phyloP scores from a whole-genome alignment of 805 yeast species.

The Ogataea pilisensis region DNA sequence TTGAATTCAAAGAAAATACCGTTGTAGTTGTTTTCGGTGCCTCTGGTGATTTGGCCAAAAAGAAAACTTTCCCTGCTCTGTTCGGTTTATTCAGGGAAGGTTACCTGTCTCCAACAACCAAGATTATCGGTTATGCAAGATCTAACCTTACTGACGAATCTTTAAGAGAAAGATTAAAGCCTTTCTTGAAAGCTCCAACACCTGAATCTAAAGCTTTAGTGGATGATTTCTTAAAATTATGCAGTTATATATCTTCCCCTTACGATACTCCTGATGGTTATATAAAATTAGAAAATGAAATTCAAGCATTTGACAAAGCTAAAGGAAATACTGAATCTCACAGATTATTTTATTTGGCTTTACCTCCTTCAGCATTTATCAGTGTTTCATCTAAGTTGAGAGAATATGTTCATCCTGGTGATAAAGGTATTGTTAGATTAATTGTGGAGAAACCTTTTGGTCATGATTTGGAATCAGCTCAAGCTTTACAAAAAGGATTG shows the following conservation, averaged over 20 bases:
- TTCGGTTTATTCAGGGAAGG: conserved; percentile 78
- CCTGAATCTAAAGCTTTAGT: conserved; percentile 36
- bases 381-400: conserved; percentile 73
- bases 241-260: conserved; percentile 69
- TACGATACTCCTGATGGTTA: conserved; percentile 83
- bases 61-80: conserved; percentile 88
- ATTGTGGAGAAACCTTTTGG: conserved; percentile 98
- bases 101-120: conserved; percentile 61
- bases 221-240: conserved; percentile 60
- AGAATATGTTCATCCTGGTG: conserved; percentile 57
- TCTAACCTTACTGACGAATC: conserved; percentile 67
- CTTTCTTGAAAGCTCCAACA: conserved; percentile 45
- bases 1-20: conserved; percentile 59
- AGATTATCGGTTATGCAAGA: conserved; percentile 90
- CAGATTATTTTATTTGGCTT: conserved; percentile 85
- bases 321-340: conserved; percentile 51
- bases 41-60: conserved; percentile 91
- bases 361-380: conserved; percentile 91
- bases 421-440: conserved; percentile 67
- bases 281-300: conserved; percentile 46
- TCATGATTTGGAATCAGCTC: conserved; percentile 75
- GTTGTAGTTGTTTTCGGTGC: conserved; percentile 87
- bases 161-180: conserved; percentile 60
- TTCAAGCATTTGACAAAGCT: conserved; percentile 55
- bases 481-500: conserved; percentile 69